These are phyloP conservation scores for Ascochyta viciae-villosae DNA, from an alignment of 2,329 filamentous ascomycete species.

Conservation along the genomic window DNA sequence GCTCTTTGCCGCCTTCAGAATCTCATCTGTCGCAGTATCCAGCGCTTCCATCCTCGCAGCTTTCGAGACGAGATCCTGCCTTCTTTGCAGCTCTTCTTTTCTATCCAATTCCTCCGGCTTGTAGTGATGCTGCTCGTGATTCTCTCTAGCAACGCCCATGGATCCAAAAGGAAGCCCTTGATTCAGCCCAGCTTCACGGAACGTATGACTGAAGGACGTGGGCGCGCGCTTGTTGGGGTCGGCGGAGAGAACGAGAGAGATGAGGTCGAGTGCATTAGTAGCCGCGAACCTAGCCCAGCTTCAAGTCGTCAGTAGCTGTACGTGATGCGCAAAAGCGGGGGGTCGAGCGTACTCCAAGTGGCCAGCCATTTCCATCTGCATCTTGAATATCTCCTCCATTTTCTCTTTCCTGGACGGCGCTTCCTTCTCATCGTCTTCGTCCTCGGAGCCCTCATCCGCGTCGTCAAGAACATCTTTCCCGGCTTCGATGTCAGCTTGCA, in stretches of 20 bases:
- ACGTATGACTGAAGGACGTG: conserved; percentile 37
- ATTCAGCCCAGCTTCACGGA: conserved; percentile 32
- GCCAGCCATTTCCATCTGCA: conserved; percentile 51
- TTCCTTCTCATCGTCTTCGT: conserved; percentile 52
- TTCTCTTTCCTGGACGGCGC: conserved; percentile 44
- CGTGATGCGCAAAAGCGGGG: conserved; percentile 55
- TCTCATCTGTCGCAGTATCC: conserved; percentile 74
- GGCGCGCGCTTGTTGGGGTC: conserved; percentile 37
- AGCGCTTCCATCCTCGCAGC: conserved; percentile 84
- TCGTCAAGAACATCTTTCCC: conserved; percentile 52
- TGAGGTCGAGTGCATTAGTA: conserved; percentile 42
- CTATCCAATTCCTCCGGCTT: conserved; percentile 27
- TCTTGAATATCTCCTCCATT: conserved; percentile 50
- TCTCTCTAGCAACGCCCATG: conserved; percentile 37
- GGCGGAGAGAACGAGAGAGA: conserved; percentile 41
- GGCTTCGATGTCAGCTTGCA: conserved; percentile 71
- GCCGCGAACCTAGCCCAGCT: conserved; percentile 44
- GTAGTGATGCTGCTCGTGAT: conserved; percentile 26
- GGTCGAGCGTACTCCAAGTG: conserved; percentile 56
- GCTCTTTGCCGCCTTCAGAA: conserved; percentile 74
- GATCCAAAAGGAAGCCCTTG: conserved; percentile 48
- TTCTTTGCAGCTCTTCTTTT: conserved; percentile 43
- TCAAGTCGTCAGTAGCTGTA: conserved; percentile 13
- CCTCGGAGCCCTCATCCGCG: conserved; percentile 53
- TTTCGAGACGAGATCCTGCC: conserved; percentile 60